A percentile compares a stretch with the other conserved stretches of the same genome.
These are phyloP conservation scores for Penicillium sp. DNA, from an alignment of 2,329 filamentous ascomycete species.

Conservation along the genomic window DNA sequence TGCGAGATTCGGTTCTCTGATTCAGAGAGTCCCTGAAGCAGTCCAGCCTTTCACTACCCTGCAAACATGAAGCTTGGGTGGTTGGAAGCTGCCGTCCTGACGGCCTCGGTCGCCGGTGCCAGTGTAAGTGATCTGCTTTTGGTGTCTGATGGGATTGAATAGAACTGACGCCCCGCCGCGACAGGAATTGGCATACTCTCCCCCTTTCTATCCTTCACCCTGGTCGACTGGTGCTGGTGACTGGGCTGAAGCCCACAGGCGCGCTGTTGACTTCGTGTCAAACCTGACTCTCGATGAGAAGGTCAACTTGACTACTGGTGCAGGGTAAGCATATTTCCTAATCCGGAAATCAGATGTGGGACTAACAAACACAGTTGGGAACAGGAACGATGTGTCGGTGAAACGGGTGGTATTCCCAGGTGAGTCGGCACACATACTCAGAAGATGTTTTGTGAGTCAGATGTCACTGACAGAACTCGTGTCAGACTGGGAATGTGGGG, in stretches of 20 bases:
- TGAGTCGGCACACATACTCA: slow-evolving; percentile 17
- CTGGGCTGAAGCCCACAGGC: slow-evolving; percentile 73
- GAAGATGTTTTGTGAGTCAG: background rate
- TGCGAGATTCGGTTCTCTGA: slow-evolving; percentile 1
- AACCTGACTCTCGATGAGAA: slow-evolving; percentile 83
- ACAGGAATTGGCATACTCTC: slow-evolving; percentile 45
- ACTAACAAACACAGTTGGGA: slow-evolving; percentile 53
- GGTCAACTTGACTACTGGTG: slow-evolving; percentile 90
- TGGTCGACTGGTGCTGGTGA: slow-evolving; percentile 74
- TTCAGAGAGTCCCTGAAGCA: background rate
- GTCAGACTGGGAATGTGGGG: slow-evolving; percentile 58
- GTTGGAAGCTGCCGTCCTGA: slow-evolving; percentile 32
- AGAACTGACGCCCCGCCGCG: slow-evolving; percentile 3
- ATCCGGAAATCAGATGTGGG: background rate
- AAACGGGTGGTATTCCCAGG: slow-evolving; percentile 53
- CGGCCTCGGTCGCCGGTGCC: slow-evolving; percentile 33
- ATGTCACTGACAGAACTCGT: background rate
- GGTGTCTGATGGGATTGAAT: background rate
- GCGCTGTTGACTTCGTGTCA: slow-evolving; percentile 76
- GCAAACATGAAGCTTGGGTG: slow-evolving; percentile 37
- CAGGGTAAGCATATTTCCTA: slow-evolving; percentile 59
- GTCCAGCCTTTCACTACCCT: background rate
- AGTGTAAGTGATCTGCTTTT: slow-evolving; percentile 23
- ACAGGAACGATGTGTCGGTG: slow-evolving; percentile 73
- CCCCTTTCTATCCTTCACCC: slow-evolving; percentile 79